Evolutionary conservation across 1,139 yeast species (phyloP).

Genomic region (Saccharomyces hybrid): DNA sequence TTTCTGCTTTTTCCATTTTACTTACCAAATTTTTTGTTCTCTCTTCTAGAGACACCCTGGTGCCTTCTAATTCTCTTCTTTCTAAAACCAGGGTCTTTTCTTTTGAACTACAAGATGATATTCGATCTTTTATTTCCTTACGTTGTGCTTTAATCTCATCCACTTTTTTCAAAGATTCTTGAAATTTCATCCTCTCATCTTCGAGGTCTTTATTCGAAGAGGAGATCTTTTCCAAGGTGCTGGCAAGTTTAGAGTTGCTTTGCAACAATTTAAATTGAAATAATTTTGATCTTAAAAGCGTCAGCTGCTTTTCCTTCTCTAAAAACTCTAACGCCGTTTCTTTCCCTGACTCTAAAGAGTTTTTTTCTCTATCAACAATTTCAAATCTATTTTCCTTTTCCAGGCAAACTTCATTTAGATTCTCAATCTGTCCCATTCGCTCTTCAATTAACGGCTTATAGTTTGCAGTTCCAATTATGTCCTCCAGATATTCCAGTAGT

Average conservation of each 20-base stretch:
- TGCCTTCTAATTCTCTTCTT: constrained; percentile 33
- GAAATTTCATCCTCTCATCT: constrained; percentile 43
- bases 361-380: constrained; percentile 71
- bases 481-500: constrained; percentile 85
- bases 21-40: constrained; percentile 55
- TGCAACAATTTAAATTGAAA: constrained; percentile 48
- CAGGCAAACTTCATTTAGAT: constrained; percentile 66
- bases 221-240: constrained; percentile 34
- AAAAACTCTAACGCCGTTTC: constrained; percentile 63
- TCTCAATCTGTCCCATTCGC: constrained; percentile 52
- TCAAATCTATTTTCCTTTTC: constrained; percentile 78
- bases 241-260: constrained; percentile 37
- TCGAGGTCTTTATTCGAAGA: constrained; percentile 40
- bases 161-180: constrained; percentile 37
- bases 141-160: constrained; percentile 32
- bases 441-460: constrained; percentile 75
- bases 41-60: constrained; percentile 64
- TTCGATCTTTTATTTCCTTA: constrained; percentile 24
- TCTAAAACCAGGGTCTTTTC: constrained; percentile 5
- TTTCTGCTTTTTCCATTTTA: constrained; percentile 57
- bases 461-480: constrained; percentile 87
- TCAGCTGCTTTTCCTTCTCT: constrained; percentile 55
- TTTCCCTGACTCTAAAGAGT: constrained; percentile 60
- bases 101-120: not conserved
- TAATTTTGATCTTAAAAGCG: constrained; percentile 47